Conservation (phyloP, 2,329 filamentous ascomycete genomes). For the Fusarium coffeatum region DNA sequence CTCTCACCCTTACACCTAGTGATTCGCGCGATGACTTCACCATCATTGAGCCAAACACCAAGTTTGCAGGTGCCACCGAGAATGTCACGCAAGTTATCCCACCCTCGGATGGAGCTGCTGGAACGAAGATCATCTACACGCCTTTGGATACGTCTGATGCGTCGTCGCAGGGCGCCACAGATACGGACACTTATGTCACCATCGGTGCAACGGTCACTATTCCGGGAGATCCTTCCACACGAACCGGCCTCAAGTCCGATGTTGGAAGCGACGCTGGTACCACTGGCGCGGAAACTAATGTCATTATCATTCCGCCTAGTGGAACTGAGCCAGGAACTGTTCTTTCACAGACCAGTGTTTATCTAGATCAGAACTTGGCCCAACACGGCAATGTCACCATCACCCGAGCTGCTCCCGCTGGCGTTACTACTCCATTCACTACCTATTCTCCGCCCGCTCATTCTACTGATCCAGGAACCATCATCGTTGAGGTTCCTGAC, state of each 20-base stretch:
- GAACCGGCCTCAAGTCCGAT: not conserved
- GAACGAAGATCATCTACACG: slow-evolving; percentile 32
- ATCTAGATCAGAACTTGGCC: slow-evolving; percentile 29
- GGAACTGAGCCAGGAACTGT: slow-evolving; percentile 36
- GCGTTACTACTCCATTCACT: slow-evolving; percentile 24
- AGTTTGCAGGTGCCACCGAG: slow-evolving; percentile 25
- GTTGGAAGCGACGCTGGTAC: slow-evolving; percentile 9
- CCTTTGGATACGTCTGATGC: slow-evolving; percentile 12
- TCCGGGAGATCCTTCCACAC: slow-evolving; percentile 33
- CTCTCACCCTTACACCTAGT: slow-evolving; percentile 23
- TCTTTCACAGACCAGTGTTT: slow-evolving; percentile 34
- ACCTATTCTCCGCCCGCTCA: slow-evolving; percentile 26
- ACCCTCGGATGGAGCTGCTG: slow-evolving; percentile 17
- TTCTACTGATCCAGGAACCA: slow-evolving; percentile 26
- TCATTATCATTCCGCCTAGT: slow-evolving; percentile 37
- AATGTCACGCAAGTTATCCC: slow-evolving; percentile 30
- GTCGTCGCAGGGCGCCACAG: not conserved
- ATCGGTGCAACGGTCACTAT: slow-evolving; percentile 30
- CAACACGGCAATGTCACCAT: slow-evolving; percentile 33
- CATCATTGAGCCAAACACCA: slow-evolving; percentile 30
- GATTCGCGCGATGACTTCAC: slow-evolving; percentile 32
- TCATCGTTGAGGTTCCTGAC: slow-evolving; percentile 30
- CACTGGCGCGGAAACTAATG: slow-evolving; percentile 31
- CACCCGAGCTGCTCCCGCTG: slow-evolving; percentile 20
- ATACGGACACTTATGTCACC: slow-evolving; percentile 22